Conservation (phyloP, 2,329 filamentous ascomycete genomes). For the Aspergillus latus region DNA sequence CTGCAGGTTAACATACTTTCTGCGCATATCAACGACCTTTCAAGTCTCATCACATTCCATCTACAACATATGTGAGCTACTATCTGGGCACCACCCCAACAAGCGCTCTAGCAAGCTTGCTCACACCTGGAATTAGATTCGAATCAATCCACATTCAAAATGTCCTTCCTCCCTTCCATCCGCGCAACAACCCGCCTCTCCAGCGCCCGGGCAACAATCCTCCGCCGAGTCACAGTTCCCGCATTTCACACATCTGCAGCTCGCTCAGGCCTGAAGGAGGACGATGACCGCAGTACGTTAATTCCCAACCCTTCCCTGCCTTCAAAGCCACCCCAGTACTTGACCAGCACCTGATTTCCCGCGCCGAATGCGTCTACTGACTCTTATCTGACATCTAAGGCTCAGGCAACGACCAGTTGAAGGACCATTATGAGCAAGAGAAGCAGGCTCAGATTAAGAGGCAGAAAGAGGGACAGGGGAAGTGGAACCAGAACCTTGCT, state of each 20-base stretch:
- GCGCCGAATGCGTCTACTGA: not conserved
- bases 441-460: slow-evolving; percentile 53
- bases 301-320: not conserved
- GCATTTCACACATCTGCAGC: slow-evolving; percentile 32
- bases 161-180: slow-evolving; percentile 38
- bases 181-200: slow-evolving; percentile 27
- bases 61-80: not conserved
- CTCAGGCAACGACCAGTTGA: slow-evolving; percentile 45
- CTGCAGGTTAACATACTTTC: not conserved
- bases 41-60: not conserved
- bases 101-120: not conserved
- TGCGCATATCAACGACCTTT: not conserved
- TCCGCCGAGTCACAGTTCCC: slow-evolving; percentile 19
- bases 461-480: slow-evolving; percentile 60
- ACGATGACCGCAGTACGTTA: slow-evolving; percentile 34
- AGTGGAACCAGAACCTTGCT: slow-evolving; percentile 77
- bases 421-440: slow-evolving; percentile 46
- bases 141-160: slow-evolving; percentile 16
- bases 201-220: slow-evolving; percentile 16
- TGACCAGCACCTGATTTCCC: not conserved
- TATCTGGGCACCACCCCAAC: not conserved
- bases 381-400: not conserved
- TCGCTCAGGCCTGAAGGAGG: slow-evolving; percentile 34
- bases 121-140: not conserved
- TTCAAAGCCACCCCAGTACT: too few species aligned